A percentile compares a stretch with the other conserved stretches of the same genome.
Evolutionary conservation across 1,139 yeast genomes (phyloP).

Genomic region (Debaryomycetaceae sp.): DNA sequence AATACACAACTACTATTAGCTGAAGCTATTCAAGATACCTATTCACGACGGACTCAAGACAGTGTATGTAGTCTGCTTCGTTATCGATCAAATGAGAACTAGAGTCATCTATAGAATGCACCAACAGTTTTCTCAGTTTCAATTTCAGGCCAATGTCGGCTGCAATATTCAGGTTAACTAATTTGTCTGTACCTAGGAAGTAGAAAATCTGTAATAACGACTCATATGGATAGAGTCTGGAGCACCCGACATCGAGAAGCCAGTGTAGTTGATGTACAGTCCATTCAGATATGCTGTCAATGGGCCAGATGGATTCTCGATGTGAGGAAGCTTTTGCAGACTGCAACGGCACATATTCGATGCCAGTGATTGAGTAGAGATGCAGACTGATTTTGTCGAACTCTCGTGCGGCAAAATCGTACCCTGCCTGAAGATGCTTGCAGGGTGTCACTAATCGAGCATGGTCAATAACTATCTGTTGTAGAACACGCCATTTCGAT

Average conservation of each 20-base stretch:
- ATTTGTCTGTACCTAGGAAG: background rate
- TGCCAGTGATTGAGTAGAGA: background rate
- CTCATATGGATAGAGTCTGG: constrained; percentile 14
- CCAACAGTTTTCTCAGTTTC: background rate
- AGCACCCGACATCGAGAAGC: constrained; percentile 22
- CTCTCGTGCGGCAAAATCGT: background rate
- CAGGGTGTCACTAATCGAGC: background rate
- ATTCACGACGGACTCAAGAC: background rate
- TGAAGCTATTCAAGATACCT: background rate
- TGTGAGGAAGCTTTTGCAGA: background rate
- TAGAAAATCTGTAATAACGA: background rate
- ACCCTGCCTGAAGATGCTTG: background rate
- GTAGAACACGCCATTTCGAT: constrained; percentile 30
- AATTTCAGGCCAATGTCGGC: background rate
- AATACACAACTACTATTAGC: background rate
- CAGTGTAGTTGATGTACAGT: constrained; percentile 13
- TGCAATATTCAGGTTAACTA: background rate
- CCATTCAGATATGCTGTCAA: background rate
- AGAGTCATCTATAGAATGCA: background rate
- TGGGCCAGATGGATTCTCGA: background rate
- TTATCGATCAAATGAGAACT: background rate
- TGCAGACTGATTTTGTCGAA: background rate
- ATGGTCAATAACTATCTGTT: background rate
- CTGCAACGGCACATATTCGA: background rate
- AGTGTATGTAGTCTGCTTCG: background rate